phyloP scores from a whole-genome alignment of 352 stramenopile species.

The Phytophthora pinifolia region DNA sequence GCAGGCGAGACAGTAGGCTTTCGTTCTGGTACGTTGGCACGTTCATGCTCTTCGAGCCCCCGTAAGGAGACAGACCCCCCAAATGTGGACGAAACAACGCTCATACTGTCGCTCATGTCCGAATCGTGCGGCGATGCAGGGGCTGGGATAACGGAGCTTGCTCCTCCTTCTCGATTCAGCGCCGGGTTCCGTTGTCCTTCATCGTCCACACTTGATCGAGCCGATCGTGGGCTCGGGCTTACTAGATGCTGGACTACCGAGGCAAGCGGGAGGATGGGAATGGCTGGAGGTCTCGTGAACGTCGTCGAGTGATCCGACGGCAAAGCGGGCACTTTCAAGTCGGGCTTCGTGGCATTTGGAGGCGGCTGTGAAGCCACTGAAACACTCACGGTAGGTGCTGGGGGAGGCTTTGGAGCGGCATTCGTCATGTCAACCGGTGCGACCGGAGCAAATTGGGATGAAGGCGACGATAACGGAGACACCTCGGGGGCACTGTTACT shows the following conservation, averaged over 20 bases:
- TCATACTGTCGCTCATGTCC: constrained; percentile 25
- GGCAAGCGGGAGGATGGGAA: constrained; percentile 17
- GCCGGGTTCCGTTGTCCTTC: constrained; percentile 8
- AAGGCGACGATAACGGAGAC: constrained; percentile 12
- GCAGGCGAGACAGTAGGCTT: constrained; percentile 5
- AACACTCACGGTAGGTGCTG: constrained; percentile 3
- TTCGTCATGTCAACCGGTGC: constrained; percentile 22
- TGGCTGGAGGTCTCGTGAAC: constrained; percentile 10
- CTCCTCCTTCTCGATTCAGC: constrained; percentile 5
- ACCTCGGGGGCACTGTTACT: constrained; percentile 13
- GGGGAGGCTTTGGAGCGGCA: constrained; percentile 5
- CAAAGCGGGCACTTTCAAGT: constrained; percentile 8
- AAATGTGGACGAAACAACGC: constrained; percentile 22
- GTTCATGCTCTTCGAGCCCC: constrained; percentile 11
- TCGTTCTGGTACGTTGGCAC: neutral
- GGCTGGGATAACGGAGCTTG: constrained; percentile 13
- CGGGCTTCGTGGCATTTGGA: constrained; percentile 3
- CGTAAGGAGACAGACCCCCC: constrained; percentile 15
- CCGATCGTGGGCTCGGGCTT: constrained; percentile 15
- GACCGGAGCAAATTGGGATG: constrained; percentile 18
- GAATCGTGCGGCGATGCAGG: constrained; percentile 23
- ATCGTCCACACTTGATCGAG: constrained; percentile 27
- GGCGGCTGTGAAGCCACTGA: constrained; percentile 3
- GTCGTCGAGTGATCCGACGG: neutral
- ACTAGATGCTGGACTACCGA: constrained; percentile 15